phyloP scores from a whole-genome alignment of 192 early-diverging fungal species.

The Haplosporangium gracile region DNA sequence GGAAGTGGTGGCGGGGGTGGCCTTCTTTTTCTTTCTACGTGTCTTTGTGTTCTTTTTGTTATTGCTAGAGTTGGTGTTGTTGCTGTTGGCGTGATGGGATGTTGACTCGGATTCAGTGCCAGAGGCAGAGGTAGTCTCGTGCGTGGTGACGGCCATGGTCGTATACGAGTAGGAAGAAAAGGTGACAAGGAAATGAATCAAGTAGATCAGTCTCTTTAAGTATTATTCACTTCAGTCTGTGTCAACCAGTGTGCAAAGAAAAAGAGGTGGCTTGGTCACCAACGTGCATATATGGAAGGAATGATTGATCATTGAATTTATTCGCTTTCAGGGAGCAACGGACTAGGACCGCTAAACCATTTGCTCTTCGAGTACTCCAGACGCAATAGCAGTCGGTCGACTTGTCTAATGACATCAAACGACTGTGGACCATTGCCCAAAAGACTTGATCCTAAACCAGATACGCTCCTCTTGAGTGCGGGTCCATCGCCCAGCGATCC shows the following conservation, averaged over 20 bases:
- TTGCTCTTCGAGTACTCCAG: conserved; percentile 48
- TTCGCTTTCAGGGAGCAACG: neutral
- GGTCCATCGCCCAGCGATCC: conserved; percentile 37
- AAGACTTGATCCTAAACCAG: conserved; percentile 38
- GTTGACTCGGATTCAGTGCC: conserved; percentile 27
- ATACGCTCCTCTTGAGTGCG: conserved; percentile 26
- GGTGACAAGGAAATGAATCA: neutral
- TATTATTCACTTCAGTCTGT: neutral
- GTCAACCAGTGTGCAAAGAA: neutral
- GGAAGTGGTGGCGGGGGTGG: neutral
- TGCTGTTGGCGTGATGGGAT: neutral
- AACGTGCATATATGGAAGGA: neutral
- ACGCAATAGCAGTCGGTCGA: conserved; percentile 41
- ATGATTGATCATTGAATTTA: neutral
- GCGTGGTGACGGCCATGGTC: conserved; percentile 38
- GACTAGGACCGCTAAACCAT: conserved; percentile 23
- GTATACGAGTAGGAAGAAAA: neutral
- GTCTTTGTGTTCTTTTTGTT: conserved; percentile 29
- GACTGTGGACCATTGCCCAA: conserved; percentile 31
- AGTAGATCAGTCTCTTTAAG: neutral
- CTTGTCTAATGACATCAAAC: conserved; percentile 31
- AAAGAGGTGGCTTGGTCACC: neutral
- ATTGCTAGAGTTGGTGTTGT: conserved; percentile 3
- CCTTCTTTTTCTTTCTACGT: conserved; percentile 55
- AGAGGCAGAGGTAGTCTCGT: conserved; percentile 17